phyloP scores from a whole-genome alignment of 352 stramenopile species.

The Pythium aristosporum region DNA sequence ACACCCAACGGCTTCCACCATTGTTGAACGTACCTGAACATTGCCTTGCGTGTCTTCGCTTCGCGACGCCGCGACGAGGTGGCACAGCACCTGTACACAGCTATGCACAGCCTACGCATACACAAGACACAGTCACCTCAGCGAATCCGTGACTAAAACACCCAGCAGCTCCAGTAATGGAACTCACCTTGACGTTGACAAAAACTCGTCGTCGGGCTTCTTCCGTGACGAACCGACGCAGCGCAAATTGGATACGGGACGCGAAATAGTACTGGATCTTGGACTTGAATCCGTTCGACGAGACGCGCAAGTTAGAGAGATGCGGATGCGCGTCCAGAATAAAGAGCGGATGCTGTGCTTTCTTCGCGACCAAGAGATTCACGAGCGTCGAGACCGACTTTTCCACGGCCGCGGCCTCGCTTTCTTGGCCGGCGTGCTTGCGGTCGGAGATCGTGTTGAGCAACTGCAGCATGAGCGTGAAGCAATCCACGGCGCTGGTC shows the following conservation, averaged over 20 bases:
- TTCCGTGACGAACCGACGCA: slow-evolving; percentile 30
- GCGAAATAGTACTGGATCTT: slow-evolving; percentile 33
- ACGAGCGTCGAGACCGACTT: slow-evolving; percentile 29
- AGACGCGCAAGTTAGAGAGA: slow-evolving; percentile 33
- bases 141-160: neutral
- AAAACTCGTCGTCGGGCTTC: slow-evolving; percentile 30
- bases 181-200: slow-evolving; percentile 26
- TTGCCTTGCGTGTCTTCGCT: slow-evolving; percentile 62
- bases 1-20: neutral
- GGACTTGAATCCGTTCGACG: slow-evolving; percentile 27
- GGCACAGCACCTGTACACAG: slow-evolving; percentile 52
- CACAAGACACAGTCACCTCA: neutral
- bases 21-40: slow-evolving; percentile 50
- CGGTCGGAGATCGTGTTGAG: slow-evolving; percentile 30
- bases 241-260: slow-evolving; percentile 30
- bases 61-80: slow-evolving; percentile 56
- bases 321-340: slow-evolving; percentile 31
- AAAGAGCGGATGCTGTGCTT: slow-evolving; percentile 29
- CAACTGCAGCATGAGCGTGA: slow-evolving; percentile 31
- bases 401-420: slow-evolving; percentile 25
- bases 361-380: slow-evolving; percentile 24
- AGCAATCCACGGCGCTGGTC: slow-evolving; percentile 29
- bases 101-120: slow-evolving; percentile 42
- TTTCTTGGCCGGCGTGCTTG: slow-evolving; percentile 24
- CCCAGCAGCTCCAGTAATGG: neutral